A percentile compares a stretch with the other conserved stretches of the same genome.
Conservation (phyloP, 2,329 filamentous ascomycete genomes). For the Pseudogymnoascus sp. region DNA sequence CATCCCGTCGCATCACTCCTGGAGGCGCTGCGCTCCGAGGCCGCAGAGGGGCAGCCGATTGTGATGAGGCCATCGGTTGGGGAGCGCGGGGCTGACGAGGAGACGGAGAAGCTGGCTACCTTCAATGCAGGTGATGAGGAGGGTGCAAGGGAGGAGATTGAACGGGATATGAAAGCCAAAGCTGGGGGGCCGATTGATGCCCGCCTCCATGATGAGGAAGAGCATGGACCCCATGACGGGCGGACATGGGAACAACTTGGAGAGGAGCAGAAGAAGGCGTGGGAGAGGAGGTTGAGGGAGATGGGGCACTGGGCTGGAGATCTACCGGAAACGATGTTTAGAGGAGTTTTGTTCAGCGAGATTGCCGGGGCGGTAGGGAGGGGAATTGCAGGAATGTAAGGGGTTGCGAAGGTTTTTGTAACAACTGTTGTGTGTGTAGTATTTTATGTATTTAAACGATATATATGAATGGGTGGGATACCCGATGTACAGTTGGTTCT, state of each 20-base stretch:
- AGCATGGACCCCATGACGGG: constrained; percentile 18
- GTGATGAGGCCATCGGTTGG: not conserved
- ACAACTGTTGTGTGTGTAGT: not conserved
- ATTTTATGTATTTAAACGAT: not conserved
- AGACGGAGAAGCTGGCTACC: constrained; percentile 11
- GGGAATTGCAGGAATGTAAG: constrained; percentile 2
- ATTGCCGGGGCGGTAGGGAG: constrained; percentile 23
- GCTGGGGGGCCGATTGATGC: constrained; percentile 15
- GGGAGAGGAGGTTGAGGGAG: constrained; percentile 25
- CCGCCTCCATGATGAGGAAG: constrained; percentile 20
- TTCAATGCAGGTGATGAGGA: constrained; percentile 12
- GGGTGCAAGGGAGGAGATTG: constrained; percentile 12
- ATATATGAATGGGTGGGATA: not conserved
- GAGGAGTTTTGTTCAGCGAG: constrained; percentile 28
- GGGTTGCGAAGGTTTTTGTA: not conserved
- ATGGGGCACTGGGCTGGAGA: constrained; percentile 28
- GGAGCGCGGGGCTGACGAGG: not conserved
- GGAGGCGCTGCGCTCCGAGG: not conserved
- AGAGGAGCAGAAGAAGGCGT: constrained; percentile 22
- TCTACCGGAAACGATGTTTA: constrained; percentile 24
- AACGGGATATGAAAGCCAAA: not conserved
- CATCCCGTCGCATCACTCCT: constrained; percentile 1
- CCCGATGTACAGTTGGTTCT: not conserved
- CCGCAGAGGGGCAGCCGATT: constrained; percentile 5
- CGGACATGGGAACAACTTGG: constrained; percentile 26